These are phyloP conservation scores for Margaritispora aquatica DNA, from an alignment of 495 filamentous ascomycete species.

Conservation along the genomic window DNA sequence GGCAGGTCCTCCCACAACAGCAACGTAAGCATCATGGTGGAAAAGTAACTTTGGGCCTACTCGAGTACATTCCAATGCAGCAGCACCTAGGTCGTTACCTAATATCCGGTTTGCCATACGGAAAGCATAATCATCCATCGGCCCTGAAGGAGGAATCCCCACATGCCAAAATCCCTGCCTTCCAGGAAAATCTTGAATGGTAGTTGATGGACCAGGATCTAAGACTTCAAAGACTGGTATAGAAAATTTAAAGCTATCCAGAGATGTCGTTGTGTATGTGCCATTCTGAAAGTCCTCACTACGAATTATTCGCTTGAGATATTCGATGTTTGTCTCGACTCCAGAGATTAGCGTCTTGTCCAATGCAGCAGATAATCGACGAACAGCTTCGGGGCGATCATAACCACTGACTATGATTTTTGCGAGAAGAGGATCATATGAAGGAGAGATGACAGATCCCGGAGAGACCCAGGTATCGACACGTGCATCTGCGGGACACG, in stretches of 20 bases:
- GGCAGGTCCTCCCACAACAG: background rate
- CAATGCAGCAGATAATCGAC: conserved; percentile 28
- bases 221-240: background rate
- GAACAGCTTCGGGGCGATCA: conserved; percentile 35
- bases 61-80: background rate
- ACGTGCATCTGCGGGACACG: conserved; percentile 40
- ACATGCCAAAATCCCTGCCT: conserved; percentile 20
- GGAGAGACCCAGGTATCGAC: conserved; percentile 59
- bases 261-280: conserved; percentile 1
- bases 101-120: background rate
- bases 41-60: background rate
- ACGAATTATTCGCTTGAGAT: background rate
- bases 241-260: background rate
- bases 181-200: conserved; percentile 52
- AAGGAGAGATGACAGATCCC: conserved; percentile 45
- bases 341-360: background rate
- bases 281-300: conserved; percentile 4
- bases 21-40: background rate
- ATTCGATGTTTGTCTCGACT: background rate
- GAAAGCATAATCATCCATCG: background rate
- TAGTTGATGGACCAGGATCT: conserved; percentile 47
- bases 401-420: conserved; percentile 51
- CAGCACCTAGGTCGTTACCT: background rate
- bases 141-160: background rate
- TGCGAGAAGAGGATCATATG: conserved; percentile 57